These are phyloP conservation scores for Talaromyces verruculosus DNA, from an alignment of 2,329 filamentous ascomycete genomes.

Conservation along the genomic window DNA sequence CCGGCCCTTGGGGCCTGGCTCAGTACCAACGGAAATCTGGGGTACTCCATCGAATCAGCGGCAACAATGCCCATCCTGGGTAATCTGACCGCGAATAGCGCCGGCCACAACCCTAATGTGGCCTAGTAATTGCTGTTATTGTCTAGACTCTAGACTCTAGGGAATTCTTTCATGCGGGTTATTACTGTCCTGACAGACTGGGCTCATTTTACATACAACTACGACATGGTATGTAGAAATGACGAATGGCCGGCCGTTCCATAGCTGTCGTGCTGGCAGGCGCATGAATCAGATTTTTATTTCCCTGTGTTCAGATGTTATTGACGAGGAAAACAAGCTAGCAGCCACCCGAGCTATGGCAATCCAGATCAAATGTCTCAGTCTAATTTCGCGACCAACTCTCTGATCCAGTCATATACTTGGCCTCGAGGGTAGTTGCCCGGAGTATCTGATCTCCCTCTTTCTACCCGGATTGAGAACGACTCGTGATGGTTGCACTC, in stretches of 20 bases:
- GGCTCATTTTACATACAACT: not conserved
- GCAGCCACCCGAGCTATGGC: not conserved
- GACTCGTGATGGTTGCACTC: not conserved
- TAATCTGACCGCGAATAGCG: conserved; percentile 1
- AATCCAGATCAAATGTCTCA: conserved; percentile 7
- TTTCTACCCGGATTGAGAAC: not conserved
- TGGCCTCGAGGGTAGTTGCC: not conserved
- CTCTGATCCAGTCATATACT: not conserved
- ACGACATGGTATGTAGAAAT: conserved; percentile 10
- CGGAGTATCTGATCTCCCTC: not conserved
- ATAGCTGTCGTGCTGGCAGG: not conserved
- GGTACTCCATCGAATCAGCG: conserved; percentile 12
- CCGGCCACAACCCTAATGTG: not conserved
- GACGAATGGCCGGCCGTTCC: not conserved
- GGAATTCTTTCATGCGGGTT: not conserved
- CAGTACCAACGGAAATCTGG: conserved; percentile 9
- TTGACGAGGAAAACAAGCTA: not conserved
- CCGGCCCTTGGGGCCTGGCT: not conserved
- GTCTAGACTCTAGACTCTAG: not conserved
- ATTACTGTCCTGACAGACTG: not conserved
- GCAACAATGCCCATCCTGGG: not conserved
- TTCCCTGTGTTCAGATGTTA: not conserved
- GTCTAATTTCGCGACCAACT: conserved; percentile 2
- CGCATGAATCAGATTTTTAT: not conserved
- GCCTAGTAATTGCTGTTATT: not conserved